phyloP scores from a whole-genome alignment of 139 green algal species.

The Edaphochlamys debaryana region DNA sequence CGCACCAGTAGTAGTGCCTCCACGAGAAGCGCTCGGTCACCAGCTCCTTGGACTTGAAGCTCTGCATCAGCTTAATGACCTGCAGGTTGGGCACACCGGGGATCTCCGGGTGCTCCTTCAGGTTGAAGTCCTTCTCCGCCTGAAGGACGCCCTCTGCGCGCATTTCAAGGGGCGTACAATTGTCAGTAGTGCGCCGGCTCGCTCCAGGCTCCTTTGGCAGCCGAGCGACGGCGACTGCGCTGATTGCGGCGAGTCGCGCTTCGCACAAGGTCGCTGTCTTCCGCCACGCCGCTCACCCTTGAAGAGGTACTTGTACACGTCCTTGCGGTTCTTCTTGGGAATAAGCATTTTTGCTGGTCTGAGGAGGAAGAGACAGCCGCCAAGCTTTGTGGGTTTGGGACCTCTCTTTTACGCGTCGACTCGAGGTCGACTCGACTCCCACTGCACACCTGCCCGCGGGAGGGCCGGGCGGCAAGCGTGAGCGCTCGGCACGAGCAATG shows the following conservation, averaged over 20 bases:
- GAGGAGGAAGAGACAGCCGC: constrained; percentile 36
- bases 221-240: too few species aligned
- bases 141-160: constrained; percentile 96
- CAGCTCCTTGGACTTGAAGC: constrained; percentile 94
- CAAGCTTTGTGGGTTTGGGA: constrained; percentile 42
- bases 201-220: too few species aligned
- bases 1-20: constrained; percentile 98
- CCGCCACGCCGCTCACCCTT: constrained; percentile 72
- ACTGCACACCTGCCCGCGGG: constrained; percentile 36
- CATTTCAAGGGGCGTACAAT: not conserved
- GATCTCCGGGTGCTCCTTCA: constrained; percentile 94
- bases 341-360: constrained; percentile 92
- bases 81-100: constrained; percentile 94
- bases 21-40: constrained; percentile 98
- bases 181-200: too few species aligned
- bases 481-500: too few species aligned
- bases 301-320: constrained; percentile 99
- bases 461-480: too few species aligned
- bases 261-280: not conserved
- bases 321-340: constrained; percentile 97
- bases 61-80: constrained; percentile 99
- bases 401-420: constrained; percentile 83
- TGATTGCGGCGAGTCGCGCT: too few species aligned
- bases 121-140: constrained; percentile 99
- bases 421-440: constrained; percentile 95